Conservation (phyloP, 2,329 filamentous ascomycete species). For the Cordyceps cateniannulata region DNA sequence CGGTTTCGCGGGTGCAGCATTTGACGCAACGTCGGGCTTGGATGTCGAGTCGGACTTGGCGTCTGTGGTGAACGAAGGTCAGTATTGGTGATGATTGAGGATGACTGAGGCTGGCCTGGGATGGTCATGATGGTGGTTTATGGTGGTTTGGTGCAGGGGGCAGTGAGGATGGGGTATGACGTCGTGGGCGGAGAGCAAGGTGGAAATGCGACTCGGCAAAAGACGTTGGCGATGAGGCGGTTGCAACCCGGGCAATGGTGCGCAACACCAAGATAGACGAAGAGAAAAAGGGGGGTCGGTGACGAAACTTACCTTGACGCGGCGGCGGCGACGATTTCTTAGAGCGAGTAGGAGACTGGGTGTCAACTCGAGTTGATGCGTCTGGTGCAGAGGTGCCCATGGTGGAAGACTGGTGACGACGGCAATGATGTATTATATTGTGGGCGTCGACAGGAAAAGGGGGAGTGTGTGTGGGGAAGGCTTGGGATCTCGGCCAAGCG, state of each 20-base stretch:
- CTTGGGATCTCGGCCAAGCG: no score
- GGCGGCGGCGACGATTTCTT: conserved; percentile 33
- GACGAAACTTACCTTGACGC: conserved; percentile 39
- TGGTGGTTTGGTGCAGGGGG: not conserved
- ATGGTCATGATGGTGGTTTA: not conserved
- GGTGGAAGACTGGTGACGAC: conserved; percentile 21
- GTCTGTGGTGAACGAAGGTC: conserved; percentile 26
- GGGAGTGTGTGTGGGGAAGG: no score
- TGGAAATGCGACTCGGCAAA: conserved; percentile 12
- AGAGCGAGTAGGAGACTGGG: conserved; percentile 43
- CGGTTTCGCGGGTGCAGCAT: conserved; percentile 56
- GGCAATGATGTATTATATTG: conserved; percentile 39
- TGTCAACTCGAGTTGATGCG: conserved; percentile 34
- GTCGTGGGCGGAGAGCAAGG: conserved; percentile 15
- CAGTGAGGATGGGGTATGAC: conserved; percentile 1
- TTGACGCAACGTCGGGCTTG: conserved; percentile 47
- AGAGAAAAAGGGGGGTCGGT: not conserved
- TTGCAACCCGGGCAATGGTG: conserved; percentile 16
- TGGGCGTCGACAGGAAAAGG: no score
- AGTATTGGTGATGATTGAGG: conserved; percentile 1
- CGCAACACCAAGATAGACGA: conserved; percentile 1
- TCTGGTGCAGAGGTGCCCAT: conserved; percentile 40
- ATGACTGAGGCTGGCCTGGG: not conserved
- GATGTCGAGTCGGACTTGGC: conserved; percentile 39
- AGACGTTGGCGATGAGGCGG: conserved; percentile 15